Evolutionary conservation across 805 yeast species (phyloP), one percentile per base, ranked within the genome.

Genomic region (Starmerella asiatica): DNA sequence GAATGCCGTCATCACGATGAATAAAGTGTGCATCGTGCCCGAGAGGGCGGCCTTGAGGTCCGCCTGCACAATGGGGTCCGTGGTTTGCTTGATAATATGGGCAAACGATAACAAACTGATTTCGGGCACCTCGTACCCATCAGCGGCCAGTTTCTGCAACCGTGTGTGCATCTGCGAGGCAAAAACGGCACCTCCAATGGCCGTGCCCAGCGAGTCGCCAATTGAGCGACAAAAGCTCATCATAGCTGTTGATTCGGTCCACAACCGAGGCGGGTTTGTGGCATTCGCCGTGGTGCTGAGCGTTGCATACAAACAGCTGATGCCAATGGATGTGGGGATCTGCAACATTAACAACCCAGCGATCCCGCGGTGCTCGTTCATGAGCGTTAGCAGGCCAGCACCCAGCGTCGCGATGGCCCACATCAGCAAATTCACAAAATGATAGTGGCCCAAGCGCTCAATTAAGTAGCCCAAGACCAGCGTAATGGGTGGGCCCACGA

Each of bases 291-390:
- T 44, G 28, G 49, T 39, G 38, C 50, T 49, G 20, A 54, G 43
- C 3, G 71, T 58, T 43, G 71, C 71, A 53, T 70, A 60, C 39
- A 59, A 59, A 3, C 66, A 29, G 3, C 76, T 77, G 38, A 64
- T 55, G 0, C 71, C 66, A 3, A 68, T 57, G n/a, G 76, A 74
- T 2, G 56, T 48, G 9, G 67, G 52, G 24, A 72, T 64, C 45
- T 65, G 63, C 17, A 63, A 51, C 3, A 72, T 73, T 29, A 72
- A 61, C 42, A 62, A 60, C 23, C 52, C 41, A 2, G 65, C 56
- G 4, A 52, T 45, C 3, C 61, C 39, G 1, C 69, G 56, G 38
- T 65, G 55, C 11, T 54, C 59, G 3, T 56, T 52, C 18, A 72
- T 57, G 15, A 69, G 47, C 3, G 56, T 37, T 5, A 70, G 34